These are phyloP conservation scores for Heliamphora pulchella DNA, from an alignment of 179 eudicot genomes.

Conservation along the genomic window DNA sequence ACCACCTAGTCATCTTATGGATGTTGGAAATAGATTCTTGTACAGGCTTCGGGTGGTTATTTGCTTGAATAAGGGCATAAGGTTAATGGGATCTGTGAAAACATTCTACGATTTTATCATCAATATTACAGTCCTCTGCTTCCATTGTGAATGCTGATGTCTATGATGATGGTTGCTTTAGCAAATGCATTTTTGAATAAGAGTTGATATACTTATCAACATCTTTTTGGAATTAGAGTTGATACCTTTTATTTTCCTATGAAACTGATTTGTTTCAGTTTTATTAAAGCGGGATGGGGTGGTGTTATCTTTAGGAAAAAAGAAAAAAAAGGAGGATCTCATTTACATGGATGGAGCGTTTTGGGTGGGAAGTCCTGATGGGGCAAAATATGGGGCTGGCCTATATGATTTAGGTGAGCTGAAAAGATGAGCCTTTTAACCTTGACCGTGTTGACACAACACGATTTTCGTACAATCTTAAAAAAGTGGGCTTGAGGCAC, in stretches of 20 bases:
- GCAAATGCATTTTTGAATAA: background rate
- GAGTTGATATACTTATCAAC: background rate
- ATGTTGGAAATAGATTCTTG: background rate
- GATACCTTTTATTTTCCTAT: background rate
- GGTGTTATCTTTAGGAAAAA: background rate
- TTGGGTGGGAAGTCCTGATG: slow-evolving; percentile 7
- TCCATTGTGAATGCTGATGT: background rate
- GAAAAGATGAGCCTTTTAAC: slow-evolving; percentile 4
- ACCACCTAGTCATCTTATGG: background rate
- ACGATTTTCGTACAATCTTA: background rate
- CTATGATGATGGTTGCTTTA: background rate
- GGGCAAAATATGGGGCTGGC: background rate
- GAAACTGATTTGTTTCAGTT: background rate
- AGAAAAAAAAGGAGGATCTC: background rate
- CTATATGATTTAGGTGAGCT: background rate
- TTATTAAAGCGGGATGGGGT: background rate
- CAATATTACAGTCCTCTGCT: background rate
- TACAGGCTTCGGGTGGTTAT: background rate
- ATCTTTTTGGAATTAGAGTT: background rate
- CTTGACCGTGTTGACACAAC: background rate
- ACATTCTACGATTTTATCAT: background rate
- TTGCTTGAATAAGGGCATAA: background rate
- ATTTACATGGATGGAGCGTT: background rate
- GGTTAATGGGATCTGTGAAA: background rate
- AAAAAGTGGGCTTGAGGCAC: background rate